Evolutionary conservation across 2,329 filamentous ascomycete species (phyloP).

Genomic region (Fusarium drepaniforme): DNA sequence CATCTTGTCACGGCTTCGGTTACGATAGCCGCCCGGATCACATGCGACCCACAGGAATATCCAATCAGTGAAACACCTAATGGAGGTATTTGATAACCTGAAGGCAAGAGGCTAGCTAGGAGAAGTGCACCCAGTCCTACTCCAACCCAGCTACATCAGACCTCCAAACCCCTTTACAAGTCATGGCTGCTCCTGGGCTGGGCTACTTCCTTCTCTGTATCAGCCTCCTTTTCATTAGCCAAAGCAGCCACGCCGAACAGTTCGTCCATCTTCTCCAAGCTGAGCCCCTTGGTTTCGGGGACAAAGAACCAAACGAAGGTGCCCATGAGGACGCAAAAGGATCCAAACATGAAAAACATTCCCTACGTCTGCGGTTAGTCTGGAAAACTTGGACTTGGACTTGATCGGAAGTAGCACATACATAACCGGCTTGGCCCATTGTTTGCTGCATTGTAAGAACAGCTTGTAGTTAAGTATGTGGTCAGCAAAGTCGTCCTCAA

Average conservation of each 20-base stretch:
- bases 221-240: background rate
- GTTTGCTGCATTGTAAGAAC: background rate
- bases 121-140: no score
- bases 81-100: no score
- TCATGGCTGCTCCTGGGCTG: background rate
- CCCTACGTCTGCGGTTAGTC: background rate
- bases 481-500: background rate
- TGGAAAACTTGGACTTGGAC: background rate
- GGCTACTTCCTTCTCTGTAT: background rate
- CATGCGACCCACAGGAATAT: no score
- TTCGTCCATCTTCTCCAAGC: background rate
- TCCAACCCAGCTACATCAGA: background rate
- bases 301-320: background rate
- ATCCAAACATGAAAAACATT: background rate
- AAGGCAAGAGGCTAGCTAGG: background rate
- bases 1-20: no score
- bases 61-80: no score
- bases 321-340: background rate
- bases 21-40: no score
- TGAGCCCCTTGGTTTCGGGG: background rate
- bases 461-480: background rate
- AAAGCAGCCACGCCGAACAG: background rate
- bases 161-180: background rate
- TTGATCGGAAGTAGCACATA: background rate
- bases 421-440: background rate